Percentiles rank a stretch among this genome's conserved stretches.
Conservation (phyloP, 768 basidiomycete genomes). For the Auriscalpium vulgare region DNA sequence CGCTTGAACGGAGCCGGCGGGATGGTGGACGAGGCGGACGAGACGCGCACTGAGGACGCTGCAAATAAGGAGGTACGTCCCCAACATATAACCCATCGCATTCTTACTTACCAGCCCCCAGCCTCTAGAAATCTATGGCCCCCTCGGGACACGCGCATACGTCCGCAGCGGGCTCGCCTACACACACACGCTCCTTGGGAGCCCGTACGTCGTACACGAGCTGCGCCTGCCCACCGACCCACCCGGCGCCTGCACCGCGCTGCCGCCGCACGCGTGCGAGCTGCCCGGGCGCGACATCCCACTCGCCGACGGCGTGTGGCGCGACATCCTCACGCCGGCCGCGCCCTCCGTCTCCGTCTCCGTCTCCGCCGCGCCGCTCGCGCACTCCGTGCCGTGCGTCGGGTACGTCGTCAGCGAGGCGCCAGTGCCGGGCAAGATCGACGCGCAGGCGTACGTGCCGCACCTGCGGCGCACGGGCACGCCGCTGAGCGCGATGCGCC, state of each 20-base stretch:
- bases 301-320: slow-evolving; percentile 56
- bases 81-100: background rate
- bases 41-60: slow-evolving; percentile 39
- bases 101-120: slow-evolving; percentile 19
- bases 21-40: slow-evolving; percentile 45
- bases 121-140: slow-evolving; percentile 82
- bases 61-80: slow-evolving; percentile 6
- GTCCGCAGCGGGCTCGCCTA: slow-evolving; percentile 59
- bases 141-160: slow-evolving; percentile 74
- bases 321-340: slow-evolving; percentile 40
- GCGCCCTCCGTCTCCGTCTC: slow-evolving; percentile 37
- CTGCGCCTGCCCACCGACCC: slow-evolving; percentile 60
- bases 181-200: slow-evolving; percentile 59
- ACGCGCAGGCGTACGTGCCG: slow-evolving; percentile 58
- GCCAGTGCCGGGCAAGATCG: slow-evolving; percentile 69
- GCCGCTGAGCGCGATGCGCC: slow-evolving; percentile 58
- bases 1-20: slow-evolving; percentile 73
- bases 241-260: slow-evolving; percentile 38
- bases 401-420: slow-evolving; percentile 71
- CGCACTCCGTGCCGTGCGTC: slow-evolving; percentile 74
- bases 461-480: slow-evolving; percentile 63
- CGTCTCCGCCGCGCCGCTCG: slow-evolving; percentile 71
- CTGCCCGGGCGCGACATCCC: slow-evolving; percentile 57
- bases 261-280: slow-evolving; percentile 48
- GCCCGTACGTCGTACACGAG: slow-evolving; percentile 78